These are phyloP conservation scores for Mycena olivaceomarginata DNA, from an alignment of 768 basidiomycete genomes.

Conservation along the genomic window DNA sequence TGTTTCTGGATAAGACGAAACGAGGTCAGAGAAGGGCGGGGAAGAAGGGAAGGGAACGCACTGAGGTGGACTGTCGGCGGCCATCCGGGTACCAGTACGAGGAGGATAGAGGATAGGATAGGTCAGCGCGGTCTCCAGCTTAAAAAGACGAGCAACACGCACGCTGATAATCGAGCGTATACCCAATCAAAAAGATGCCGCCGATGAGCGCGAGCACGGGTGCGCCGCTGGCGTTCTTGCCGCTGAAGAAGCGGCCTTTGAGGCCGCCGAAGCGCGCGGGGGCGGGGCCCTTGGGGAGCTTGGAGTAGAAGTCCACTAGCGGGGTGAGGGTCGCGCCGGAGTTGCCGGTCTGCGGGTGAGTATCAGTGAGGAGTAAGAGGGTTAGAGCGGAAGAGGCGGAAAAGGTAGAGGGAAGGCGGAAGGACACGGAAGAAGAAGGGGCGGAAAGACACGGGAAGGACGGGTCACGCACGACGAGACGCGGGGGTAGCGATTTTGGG, in stretches of 20 bases:
- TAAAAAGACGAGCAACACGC: slow-evolving; percentile 55
- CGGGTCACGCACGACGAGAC: slow-evolving; percentile 81
- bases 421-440: too few species aligned
- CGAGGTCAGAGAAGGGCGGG: too few species aligned
- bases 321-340: slow-evolving; percentile 87
- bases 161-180: slow-evolving; percentile 95
- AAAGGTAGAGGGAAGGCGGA: too few species aligned
- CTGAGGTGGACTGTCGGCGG: too few species aligned
- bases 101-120: too few species aligned
- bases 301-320: slow-evolving; percentile 97
- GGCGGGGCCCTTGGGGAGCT: slow-evolving; percentile 93
- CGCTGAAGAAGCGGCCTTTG: slow-evolving; percentile 89
- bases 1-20: too few species aligned
- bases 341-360: slow-evolving; percentile 78
- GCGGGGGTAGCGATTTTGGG: slow-evolving; percentile 97
- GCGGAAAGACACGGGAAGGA: too few species aligned
- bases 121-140: too few species aligned
- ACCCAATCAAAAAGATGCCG: slow-evolving; percentile 85
- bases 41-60: too few species aligned
- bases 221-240: slow-evolving; percentile 87
- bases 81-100: too few species aligned
- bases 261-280: slow-evolving; percentile 79
- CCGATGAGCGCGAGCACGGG: slow-evolving; percentile 80
- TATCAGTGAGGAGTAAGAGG: background rate
- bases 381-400: too few species aligned